phyloP scores from a whole-genome alignment of 495 filamentous ascomycete species.

The Podospora conica region DNA sequence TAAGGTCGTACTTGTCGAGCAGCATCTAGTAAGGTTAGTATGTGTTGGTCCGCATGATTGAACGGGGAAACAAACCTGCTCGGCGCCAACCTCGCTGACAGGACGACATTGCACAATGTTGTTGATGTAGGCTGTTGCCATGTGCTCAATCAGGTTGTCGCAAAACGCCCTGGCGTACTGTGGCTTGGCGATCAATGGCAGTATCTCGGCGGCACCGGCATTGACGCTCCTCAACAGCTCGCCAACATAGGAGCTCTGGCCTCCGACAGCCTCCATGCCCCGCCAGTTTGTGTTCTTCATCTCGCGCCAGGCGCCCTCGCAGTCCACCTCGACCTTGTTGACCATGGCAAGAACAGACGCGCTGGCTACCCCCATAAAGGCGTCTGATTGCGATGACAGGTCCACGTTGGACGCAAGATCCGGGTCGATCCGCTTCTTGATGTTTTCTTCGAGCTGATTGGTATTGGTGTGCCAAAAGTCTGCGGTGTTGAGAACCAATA shows the following conservation, averaged over 20 bases:
- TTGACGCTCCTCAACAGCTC: constrained; percentile 72
- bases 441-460: constrained; percentile 87
- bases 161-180: constrained; percentile 93
- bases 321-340: constrained; percentile 69
- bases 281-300: constrained; percentile 98
- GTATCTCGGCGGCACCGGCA: constrained; percentile 59
- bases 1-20: constrained; percentile 86
- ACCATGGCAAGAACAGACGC: constrained; percentile 81
- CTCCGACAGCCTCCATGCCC: constrained; percentile 87
- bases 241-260: constrained; percentile 86
- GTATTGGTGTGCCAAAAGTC: constrained; percentile 96
- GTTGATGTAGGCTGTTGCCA: constrained; percentile 69
- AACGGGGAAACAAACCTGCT: constrained; percentile 56
- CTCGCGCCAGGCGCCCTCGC: constrained; percentile 87
- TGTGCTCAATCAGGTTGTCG: constrained; percentile 83
- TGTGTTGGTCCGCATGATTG: neutral
- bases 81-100: constrained; percentile 89
- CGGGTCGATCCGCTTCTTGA: constrained; percentile 79
- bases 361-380: constrained; percentile 91
- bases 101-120: constrained; percentile 86
- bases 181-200: constrained; percentile 77
- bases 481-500: constrained; percentile 88
- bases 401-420: constrained; percentile 71
- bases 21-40: constrained; percentile 56
- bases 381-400: constrained; percentile 84